These are phyloP conservation scores for Hemerocallis citrina DNA, from an alignment of 106 monocot species.

Conservation along the genomic window DNA sequence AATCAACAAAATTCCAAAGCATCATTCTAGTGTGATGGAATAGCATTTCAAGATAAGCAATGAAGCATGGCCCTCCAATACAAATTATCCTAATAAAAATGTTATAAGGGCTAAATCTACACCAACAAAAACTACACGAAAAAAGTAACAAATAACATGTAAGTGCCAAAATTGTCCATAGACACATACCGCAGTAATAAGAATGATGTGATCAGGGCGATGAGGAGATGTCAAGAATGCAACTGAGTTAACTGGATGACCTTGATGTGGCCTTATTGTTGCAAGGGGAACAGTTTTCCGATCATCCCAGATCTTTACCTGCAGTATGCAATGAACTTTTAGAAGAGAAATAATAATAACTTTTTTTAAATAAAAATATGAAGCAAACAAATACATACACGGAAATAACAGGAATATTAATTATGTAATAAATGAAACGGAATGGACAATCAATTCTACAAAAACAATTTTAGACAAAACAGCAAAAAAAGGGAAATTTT, in stretches of 20 bases:
- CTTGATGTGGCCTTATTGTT: constrained; percentile 76
- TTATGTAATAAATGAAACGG: not conserved
- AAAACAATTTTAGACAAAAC: not conserved
- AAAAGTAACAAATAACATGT: not conserved
- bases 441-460: not conserved
- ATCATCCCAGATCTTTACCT: constrained; percentile 99
- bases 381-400: not conserved
- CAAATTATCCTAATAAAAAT: not conserved
- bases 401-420: not conserved
- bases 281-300: constrained; percentile 49
- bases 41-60: not conserved
- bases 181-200: constrained; percentile 69
- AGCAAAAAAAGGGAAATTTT: too few species aligned
- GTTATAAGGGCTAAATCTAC: too few species aligned
- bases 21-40: not conserved
- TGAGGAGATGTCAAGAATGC: constrained; percentile 84
- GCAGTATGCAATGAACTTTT: constrained; percentile 9
- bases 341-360: not conserved
- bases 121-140: not conserved
- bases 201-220: constrained; percentile 83
- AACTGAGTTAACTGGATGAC: constrained; percentile 79
- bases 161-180: not conserved
- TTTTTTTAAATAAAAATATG: too few species aligned
- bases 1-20: not conserved
- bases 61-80: not conserved